phyloP scores from a whole-genome alignment of 176 grass and related monocot species.

The Hordeum marinum region DNA sequence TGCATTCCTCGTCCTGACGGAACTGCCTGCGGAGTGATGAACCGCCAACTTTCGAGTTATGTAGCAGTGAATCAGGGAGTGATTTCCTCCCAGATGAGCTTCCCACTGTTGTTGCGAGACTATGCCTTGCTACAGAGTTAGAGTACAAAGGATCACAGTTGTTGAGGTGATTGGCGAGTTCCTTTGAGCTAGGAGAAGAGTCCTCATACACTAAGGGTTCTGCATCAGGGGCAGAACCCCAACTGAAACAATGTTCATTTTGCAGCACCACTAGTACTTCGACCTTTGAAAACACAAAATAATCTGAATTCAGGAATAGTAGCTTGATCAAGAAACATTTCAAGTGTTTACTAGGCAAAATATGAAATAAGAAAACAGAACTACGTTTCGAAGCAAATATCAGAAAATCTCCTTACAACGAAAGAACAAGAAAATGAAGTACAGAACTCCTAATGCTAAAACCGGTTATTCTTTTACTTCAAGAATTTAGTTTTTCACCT shows the following conservation, averaged over 20 bases:
- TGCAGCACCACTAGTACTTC: constrained; percentile 83
- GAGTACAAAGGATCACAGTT: constrained; percentile 45
- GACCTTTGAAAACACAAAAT: constrained; percentile 46
- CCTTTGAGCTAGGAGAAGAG: constrained; percentile 49
- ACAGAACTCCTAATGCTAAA: background rate
- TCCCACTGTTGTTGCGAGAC: constrained; percentile 61
- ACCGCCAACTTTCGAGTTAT: constrained; percentile 45
- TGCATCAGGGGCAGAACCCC: constrained; percentile 77
- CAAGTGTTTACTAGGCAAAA: background rate
- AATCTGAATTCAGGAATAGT: background rate
- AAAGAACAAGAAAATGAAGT: background rate
- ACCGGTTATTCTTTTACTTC: background rate
- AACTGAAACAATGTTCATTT: constrained; percentile 81
- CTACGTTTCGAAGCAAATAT: background rate
- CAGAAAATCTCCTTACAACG: background rate
- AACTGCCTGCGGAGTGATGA: constrained; percentile 73
- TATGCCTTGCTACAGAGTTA: constrained; percentile 45
- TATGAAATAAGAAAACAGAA: background rate
- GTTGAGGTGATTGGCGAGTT: constrained; percentile 48
- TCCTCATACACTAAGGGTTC: constrained; percentile 64
- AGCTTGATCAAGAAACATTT: background rate
- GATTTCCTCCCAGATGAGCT: constrained; percentile 70
- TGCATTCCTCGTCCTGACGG: constrained; percentile 66
- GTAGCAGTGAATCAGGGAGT: constrained; percentile 58
- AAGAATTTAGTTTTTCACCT: constrained; percentile 47